Conservation (phyloP, 306 rosid species). For the Pyrus bretschneideri region DNA sequence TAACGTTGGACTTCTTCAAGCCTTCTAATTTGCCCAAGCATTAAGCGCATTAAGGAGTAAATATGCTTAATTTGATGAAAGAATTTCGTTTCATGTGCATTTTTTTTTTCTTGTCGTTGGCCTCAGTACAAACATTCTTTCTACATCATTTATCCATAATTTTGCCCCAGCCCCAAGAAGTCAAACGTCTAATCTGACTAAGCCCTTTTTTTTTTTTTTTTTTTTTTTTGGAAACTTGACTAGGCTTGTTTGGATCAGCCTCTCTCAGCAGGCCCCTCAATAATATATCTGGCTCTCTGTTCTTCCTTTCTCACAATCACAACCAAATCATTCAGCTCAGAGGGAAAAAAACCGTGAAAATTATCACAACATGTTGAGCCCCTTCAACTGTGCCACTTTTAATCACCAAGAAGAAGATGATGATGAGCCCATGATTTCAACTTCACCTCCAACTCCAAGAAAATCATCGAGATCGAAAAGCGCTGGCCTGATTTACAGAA, state of each 20-base stretch:
- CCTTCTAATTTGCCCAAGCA: not conserved
- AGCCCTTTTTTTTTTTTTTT: not conserved
- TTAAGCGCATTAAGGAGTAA: not conserved
- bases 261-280: not conserved
- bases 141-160: not conserved
- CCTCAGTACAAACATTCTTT: not conserved
- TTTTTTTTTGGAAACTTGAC: conserved; percentile 18
- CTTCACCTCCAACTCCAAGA: conserved; percentile 35
- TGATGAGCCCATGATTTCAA: conserved; percentile 14
- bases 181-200: conserved; percentile 36
- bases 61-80: not conserved
- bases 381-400: conserved; percentile 38
- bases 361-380: conserved; percentile 31
- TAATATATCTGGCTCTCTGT: not conserved
- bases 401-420: conserved; percentile 29
- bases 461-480: conserved; percentile 17
- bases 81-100: not conserved
- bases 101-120: not conserved
- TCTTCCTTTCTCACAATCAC: not conserved
- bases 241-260: conserved; percentile 31
- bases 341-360: not conserved
- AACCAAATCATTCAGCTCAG: not conserved
- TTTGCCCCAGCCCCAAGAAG: conserved; percentile 9
- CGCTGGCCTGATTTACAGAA: conserved; percentile 1
- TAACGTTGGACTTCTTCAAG: not conserved